phyloP scores from a whole-genome alignment of 768 basidiomycete genomes.

The Sarcodon aspratus region DNA sequence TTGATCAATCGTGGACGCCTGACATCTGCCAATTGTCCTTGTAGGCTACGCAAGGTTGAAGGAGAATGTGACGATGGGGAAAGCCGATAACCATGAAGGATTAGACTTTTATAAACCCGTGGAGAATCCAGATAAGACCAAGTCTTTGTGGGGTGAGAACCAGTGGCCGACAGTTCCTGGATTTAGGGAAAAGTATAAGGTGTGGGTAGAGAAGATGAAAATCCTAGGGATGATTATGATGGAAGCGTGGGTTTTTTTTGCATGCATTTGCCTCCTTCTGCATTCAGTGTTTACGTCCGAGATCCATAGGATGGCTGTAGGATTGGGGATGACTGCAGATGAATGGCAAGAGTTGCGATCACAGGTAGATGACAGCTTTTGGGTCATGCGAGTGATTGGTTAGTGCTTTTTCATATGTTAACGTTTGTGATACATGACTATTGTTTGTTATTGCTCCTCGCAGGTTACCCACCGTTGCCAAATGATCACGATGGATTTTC shows the following conservation, averaged over 20 bases:
- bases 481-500: slow-evolving; percentile 72
- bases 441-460: background rate
- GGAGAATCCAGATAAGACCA: slow-evolving; percentile 54
- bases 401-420: slow-evolving; percentile 3
- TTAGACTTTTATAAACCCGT: slow-evolving; percentile 76
- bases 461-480: slow-evolving; percentile 84
- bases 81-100: slow-evolving; percentile 78
- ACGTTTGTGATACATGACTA: background rate
- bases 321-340: slow-evolving; percentile 57
- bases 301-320: slow-evolving; percentile 59
- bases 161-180: slow-evolving; percentile 63
- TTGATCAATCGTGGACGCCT: background rate
- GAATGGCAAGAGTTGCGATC: slow-evolving; percentile 62
- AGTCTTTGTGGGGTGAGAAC: slow-evolving; percentile 74
- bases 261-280: background rate
- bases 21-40: background rate
- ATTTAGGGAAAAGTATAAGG: slow-evolving; percentile 56
- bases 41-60: slow-evolving; percentile 71
- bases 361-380: slow-evolving; percentile 78
- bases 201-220: slow-evolving; percentile 84
- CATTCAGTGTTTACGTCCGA: background rate
- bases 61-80: slow-evolving; percentile 81
- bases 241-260: slow-evolving; percentile 55
- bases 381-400: slow-evolving; percentile 85
- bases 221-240: slow-evolving; percentile 68